Conservation (phyloP, 2,329 filamentous ascomycete species). For the Penicillium paneum region DNA sequence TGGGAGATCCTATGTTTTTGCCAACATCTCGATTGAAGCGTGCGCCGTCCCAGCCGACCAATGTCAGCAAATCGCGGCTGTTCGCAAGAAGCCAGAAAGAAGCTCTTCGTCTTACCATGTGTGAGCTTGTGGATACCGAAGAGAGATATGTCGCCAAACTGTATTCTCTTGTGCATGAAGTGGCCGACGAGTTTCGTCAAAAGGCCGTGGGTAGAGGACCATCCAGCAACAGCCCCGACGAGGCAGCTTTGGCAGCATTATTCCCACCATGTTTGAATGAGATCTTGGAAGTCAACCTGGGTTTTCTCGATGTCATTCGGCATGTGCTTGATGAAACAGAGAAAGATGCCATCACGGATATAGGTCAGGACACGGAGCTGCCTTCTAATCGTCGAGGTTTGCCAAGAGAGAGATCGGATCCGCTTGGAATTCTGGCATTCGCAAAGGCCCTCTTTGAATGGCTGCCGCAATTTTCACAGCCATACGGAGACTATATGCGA, state of each 20-base stretch:
- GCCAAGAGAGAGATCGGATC: constrained; percentile 58
- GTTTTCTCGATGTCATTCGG: constrained; percentile 73
- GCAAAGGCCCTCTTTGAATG: constrained; percentile 81
- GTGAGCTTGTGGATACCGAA: constrained; percentile 87
- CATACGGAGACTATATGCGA: constrained; percentile 89
- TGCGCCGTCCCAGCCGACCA: constrained; percentile 80
- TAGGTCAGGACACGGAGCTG: constrained; percentile 58
- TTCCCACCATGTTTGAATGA: constrained; percentile 78
- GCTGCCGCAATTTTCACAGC: constrained; percentile 88
- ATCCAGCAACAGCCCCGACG: constrained; percentile 67
- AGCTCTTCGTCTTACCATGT: constrained; percentile 80
- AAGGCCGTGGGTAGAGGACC: constrained; percentile 59
- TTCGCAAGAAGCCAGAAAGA: constrained; percentile 81
- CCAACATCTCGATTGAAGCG: constrained; percentile 81
- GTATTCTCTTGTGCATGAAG: constrained; percentile 73
- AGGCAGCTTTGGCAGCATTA: constrained; percentile 68
- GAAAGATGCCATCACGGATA: constrained; percentile 71
- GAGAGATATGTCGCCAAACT: constrained; percentile 90
- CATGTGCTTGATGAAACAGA: constrained; percentile 79
- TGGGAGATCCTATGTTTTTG: constrained; percentile 81
- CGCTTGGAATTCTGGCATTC: constrained; percentile 73
- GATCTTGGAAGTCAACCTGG: constrained; percentile 77
- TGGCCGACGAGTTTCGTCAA: constrained; percentile 75
- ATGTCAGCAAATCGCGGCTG: constrained; percentile 71
- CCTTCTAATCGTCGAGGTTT: constrained; percentile 40